These are phyloP conservation scores for Xylariaceae sp. DNA, from an alignment of 2,329 filamentous ascomycete species.

Conservation along the genomic window DNA sequence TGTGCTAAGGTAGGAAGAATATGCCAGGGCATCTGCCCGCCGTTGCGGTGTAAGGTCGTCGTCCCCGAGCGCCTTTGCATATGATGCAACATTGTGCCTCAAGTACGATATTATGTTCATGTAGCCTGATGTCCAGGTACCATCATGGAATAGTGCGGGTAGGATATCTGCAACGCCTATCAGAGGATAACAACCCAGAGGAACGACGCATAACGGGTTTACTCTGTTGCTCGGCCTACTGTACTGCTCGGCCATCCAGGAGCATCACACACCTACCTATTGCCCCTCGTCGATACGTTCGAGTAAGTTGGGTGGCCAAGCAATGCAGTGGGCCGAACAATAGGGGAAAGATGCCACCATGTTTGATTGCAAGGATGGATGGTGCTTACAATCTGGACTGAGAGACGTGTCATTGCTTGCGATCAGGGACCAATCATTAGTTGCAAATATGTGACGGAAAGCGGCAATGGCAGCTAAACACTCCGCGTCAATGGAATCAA, in stretches of 20 bases:
- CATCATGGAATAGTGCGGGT: slow-evolving; percentile 50
- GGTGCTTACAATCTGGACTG: slow-evolving; percentile 62
- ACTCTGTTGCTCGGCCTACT: too few species aligned
- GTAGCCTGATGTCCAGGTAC: slow-evolving; percentile 57
- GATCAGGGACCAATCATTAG: slow-evolving; percentile 63
- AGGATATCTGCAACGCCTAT: slow-evolving; percentile 44
- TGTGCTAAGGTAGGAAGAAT: slow-evolving; percentile 66
- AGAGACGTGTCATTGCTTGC: slow-evolving; percentile 68
- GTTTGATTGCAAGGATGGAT: slow-evolving; percentile 13
- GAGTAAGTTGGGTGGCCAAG: too few species aligned
- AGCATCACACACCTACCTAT: too few species aligned
- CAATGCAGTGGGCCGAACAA: too few species aligned
- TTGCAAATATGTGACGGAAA: slow-evolving; percentile 59
- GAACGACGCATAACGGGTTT: not conserved
- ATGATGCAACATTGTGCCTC: slow-evolving; percentile 29
- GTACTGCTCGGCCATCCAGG: too few species aligned
- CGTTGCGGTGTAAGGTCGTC: slow-evolving; percentile 38
- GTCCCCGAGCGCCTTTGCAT: slow-evolving; percentile 35
- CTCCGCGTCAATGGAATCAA: slow-evolving; percentile 87
- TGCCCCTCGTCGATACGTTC: too few species aligned
- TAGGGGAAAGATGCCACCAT: too few species aligned
- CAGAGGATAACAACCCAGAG: slow-evolving; percentile 22
- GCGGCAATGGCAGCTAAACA: slow-evolving; percentile 82
- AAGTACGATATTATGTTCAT: slow-evolving; percentile 57
- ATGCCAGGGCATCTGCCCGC: slow-evolving; percentile 47